phyloP scores from a whole-genome alignment of 805 yeast species.

The Candida chilensis region DNA sequence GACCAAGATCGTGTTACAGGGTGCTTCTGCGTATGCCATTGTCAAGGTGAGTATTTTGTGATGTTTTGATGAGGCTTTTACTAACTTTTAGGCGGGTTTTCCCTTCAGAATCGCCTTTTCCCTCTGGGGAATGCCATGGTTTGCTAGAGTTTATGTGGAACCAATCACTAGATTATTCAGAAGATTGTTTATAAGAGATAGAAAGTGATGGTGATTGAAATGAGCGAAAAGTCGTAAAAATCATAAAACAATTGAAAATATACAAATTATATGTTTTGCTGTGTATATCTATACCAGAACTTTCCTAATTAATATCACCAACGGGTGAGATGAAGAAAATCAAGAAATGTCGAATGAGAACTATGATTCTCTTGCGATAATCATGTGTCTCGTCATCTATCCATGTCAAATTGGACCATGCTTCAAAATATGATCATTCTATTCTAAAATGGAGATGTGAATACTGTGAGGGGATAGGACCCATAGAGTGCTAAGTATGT shows the following conservation, averaged over 20 bases:
- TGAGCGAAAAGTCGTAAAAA: neutral
- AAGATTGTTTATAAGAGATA: constrained; percentile 1
- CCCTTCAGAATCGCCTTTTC: constrained; percentile 47
- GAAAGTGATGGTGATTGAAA: neutral
- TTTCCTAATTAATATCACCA: neutral
- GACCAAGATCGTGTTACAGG: constrained; percentile 51
- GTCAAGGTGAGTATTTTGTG: constrained; percentile 33
- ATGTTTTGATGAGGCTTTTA: neutral
- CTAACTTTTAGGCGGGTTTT: constrained; percentile 22
- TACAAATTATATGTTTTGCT: constrained; percentile 1
- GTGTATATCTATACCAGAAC: neutral
- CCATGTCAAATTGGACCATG: too few species aligned
- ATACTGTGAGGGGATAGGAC: too few species aligned
- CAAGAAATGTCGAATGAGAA: neutral
- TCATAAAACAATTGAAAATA: neutral
- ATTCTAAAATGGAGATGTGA: too few species aligned
- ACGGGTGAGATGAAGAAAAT: neutral
- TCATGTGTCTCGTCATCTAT: too few species aligned
- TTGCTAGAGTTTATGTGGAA: constrained; percentile 39
- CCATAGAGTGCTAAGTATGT: too few species aligned
- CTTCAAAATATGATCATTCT: too few species aligned
- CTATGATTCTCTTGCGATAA: too few species aligned
- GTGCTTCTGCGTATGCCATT: constrained; percentile 66
- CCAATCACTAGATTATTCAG: constrained; percentile 28
- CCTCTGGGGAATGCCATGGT: constrained; percentile 45